A percentile compares a stretch with the other conserved stretches of the same genome.
phyloP scores from a whole-genome alignment of 768 basidiomycete genomes.

The Leccinum sublutescens region DNA sequence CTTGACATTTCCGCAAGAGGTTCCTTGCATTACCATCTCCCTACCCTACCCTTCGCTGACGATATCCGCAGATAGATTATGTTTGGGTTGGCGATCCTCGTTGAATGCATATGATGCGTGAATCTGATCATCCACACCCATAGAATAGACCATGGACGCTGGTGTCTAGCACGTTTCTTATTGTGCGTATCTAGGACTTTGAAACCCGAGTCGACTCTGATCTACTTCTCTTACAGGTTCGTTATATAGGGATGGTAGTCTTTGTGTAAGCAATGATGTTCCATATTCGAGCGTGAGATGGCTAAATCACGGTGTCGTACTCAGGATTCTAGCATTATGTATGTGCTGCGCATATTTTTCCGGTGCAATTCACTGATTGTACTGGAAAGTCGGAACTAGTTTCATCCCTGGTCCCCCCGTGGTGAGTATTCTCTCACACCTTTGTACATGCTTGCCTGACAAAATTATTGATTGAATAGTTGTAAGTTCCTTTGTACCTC shows the following conservation, averaged over 20 bases:
- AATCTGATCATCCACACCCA: background rate
- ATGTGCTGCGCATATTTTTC: background rate
- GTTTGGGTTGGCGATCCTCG: conserved; percentile 18
- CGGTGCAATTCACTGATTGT: background rate
- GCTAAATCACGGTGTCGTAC: background rate
- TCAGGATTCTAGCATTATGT: conserved; percentile 12
- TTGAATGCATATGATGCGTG: background rate
- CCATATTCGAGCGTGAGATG: background rate
- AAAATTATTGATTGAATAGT: conserved; percentile 4
- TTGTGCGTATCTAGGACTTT: conserved; percentile 11
- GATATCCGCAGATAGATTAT: conserved; percentile 11
- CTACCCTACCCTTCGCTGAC: background rate
- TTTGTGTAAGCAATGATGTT: conserved; percentile 10
- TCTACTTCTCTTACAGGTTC: conserved; percentile 10
- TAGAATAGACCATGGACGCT: conserved; percentile 19
- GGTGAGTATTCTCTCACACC: conserved; percentile 1
- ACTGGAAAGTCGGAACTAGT: conserved; percentile 10
- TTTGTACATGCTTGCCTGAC: background rate
- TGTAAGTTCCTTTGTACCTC: conserved; percentile 6
- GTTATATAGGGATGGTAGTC: conserved; percentile 13
- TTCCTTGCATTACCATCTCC: background rate
- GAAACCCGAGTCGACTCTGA: background rate
- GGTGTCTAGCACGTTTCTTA: conserved; percentile 11
- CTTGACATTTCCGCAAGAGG: conserved; percentile 19
- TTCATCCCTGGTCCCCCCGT: conserved; percentile 19